These are phyloP conservation scores for Meira miltonrushii DNA, from an alignment of 1,284 basidiomycete genomes.

Conservation along the genomic window DNA sequence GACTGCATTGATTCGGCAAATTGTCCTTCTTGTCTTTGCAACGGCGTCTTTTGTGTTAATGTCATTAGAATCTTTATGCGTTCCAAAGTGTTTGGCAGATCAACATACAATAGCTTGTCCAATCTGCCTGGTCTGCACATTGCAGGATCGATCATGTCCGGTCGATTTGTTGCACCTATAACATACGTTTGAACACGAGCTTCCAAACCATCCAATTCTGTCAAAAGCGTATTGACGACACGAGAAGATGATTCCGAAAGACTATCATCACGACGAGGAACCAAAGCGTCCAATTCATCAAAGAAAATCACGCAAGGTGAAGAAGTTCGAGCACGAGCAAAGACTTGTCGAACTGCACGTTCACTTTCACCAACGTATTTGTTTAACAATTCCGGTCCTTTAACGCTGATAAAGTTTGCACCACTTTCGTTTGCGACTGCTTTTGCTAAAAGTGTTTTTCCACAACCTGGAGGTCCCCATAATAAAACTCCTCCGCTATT, in stretches of 20 bases:
- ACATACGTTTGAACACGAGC: slow-evolving; percentile 82
- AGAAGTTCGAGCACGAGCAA: slow-evolving; percentile 77
- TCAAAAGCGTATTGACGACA: slow-evolving; percentile 95
- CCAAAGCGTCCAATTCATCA: slow-evolving; percentile 92
- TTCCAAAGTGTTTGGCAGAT: slow-evolving; percentile 72
- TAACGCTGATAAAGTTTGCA: slow-evolving; percentile 95
- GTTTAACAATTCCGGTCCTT: slow-evolving; percentile 91
- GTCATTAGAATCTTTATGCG: slow-evolving; percentile 68
- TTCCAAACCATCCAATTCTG: slow-evolving; percentile 91
- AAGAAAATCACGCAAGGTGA: slow-evolving; percentile 89
- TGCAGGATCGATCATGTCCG: slow-evolving; percentile 97
- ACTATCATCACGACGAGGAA: slow-evolving; percentile 80
- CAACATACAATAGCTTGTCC: slow-evolving; percentile 94
- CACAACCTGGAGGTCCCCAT: slow-evolving; percentile 98
- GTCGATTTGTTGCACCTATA: slow-evolving; percentile 94
- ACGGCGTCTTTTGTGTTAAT: slow-evolving; percentile 68
- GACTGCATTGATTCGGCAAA: slow-evolving; percentile 46
- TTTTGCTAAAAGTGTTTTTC: slow-evolving; percentile 91
- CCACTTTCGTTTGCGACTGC: slow-evolving; percentile 90
- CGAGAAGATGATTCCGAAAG: slow-evolving; percentile 87
- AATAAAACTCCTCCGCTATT: slow-evolving; percentile 71
- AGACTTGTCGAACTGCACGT: slow-evolving; percentile 86
- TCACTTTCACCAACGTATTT: slow-evolving; percentile 99
- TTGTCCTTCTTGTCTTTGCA: slow-evolving; percentile 55
- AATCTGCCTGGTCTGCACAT: slow-evolving; percentile 94